These are phyloP conservation scores for Typha latifolia DNA, from an alignment of 176 grass and related monocot species.

Conservation along the genomic window DNA sequence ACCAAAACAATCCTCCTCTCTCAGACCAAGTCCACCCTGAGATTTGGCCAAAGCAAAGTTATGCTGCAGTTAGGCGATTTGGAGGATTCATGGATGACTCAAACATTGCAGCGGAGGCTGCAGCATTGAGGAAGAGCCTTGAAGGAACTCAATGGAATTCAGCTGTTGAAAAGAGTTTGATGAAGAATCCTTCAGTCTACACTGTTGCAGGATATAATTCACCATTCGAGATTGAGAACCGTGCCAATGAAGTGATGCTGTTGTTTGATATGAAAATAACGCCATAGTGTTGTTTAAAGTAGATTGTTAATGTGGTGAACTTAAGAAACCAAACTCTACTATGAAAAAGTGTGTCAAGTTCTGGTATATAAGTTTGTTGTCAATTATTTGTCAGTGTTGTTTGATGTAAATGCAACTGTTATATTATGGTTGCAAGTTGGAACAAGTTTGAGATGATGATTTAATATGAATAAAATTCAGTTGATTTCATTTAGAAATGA, in stretches of 20 bases:
- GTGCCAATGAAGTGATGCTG: neutral
- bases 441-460: too few relatives aligned
- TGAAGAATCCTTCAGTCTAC: neutral
- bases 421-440: too few relatives aligned
- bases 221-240: neutral
- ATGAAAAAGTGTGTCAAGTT: too few relatives aligned
- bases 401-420: too few relatives aligned
- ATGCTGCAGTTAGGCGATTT: neutral
- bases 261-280: neutral
- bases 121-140: neutral
- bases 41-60: neutral
- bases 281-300: too few relatives aligned
- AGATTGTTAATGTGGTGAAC: too few relatives aligned
- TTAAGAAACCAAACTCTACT: too few relatives aligned
- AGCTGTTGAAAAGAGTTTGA: neutral
- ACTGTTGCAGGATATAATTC: neutral
- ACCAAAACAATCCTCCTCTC: neutral
- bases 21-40: neutral
- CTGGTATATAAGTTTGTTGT: too few relatives aligned
- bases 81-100: conserved; percentile 1
- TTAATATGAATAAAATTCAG: too few relatives aligned
- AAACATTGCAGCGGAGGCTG: neutral
- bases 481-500: too few relatives aligned
- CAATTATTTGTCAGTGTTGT: too few relatives aligned
- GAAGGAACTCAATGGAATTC: neutral